Conservation (phyloP, 768 basidiomycete species). For the Wakefieldia striispora region DNA sequence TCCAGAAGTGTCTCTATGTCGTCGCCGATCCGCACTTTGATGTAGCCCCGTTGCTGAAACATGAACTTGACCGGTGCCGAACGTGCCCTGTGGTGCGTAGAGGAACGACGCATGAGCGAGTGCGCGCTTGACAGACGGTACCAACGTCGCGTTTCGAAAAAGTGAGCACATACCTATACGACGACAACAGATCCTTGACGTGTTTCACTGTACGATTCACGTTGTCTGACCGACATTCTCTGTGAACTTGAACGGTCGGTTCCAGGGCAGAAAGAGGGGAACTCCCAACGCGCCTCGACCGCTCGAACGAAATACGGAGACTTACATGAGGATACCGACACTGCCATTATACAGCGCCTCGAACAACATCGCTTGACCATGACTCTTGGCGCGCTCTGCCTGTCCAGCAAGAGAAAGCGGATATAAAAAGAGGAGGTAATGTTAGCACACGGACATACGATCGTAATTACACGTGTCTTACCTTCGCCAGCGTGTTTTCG, state of each 20-base stretch:
- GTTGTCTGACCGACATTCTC: slow-evolving; percentile 66
- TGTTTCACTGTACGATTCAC: slow-evolving; percentile 58
- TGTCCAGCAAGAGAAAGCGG: slow-evolving; percentile 14
- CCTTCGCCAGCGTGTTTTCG: slow-evolving; percentile 58
- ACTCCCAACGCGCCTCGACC: neutral
- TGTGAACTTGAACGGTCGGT: slow-evolving; percentile 29
- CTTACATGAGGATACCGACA: slow-evolving; percentile 66
- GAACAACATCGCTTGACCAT: slow-evolving; percentile 51
- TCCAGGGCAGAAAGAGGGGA: neutral
- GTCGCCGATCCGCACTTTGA: slow-evolving; percentile 42
- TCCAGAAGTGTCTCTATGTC: slow-evolving; percentile 39
- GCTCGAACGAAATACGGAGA: slow-evolving; percentile 4
- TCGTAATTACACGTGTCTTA: slow-evolving; percentile 17
- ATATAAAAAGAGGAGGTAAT: no score
- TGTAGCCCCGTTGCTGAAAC: slow-evolving; percentile 55
- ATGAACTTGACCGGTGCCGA: slow-evolving; percentile 64
- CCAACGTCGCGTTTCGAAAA: no score
- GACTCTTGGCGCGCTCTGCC: slow-evolving; percentile 49
- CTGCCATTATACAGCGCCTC: slow-evolving; percentile 59
- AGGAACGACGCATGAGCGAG: no score
- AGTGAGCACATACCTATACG: slow-evolving; percentile 41
- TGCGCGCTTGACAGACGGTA: no score
- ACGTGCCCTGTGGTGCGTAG: slow-evolving; percentile 44
- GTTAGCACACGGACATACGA: no score
- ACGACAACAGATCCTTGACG: slow-evolving; percentile 50